Percentiles rank a stretch among this genome's conserved stretches.
Evolutionary conservation across 805 yeast species (phyloP).

Genomic region (Kazachstania viticola): DNA sequence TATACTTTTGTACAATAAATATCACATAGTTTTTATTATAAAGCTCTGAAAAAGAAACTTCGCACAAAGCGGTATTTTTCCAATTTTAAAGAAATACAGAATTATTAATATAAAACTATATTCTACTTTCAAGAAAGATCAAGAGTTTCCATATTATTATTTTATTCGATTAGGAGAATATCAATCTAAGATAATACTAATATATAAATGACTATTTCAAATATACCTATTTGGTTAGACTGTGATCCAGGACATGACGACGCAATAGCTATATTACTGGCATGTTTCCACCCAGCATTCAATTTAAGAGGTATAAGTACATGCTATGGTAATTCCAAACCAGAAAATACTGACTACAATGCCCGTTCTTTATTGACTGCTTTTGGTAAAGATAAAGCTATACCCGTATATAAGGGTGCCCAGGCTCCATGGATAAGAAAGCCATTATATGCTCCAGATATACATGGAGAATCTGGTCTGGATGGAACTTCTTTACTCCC

Average conservation of each 20-base stretch:
- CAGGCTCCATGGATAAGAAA: slow-evolving; percentile 41
- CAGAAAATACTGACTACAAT: slow-evolving; percentile 55
- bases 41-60: too few species aligned
- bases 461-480: slow-evolving; percentile 67
- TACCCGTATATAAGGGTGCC: slow-evolving; percentile 62
- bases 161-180: too few species aligned
- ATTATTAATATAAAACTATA: too few species aligned
- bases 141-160: too few species aligned
- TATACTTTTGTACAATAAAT: too few species aligned
- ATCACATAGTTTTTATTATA: too few species aligned
- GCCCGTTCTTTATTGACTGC: slow-evolving; percentile 58
- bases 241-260: slow-evolving; percentile 94
- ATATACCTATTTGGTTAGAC: slow-evolving; percentile 73
- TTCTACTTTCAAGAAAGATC: too few species aligned
- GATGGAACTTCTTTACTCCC: slow-evolving; percentile 64
- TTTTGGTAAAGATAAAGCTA: slow-evolving; percentile 31
- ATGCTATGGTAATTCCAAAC: slow-evolving; percentile 60
- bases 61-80: too few species aligned
- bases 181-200: too few species aligned
- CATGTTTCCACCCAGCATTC: slow-evolving; percentile 48
- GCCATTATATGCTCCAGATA: slow-evolving; percentile 42
- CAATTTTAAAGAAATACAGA: too few species aligned
- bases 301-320: slow-evolving; percentile 60
- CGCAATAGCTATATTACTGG: slow-evolving; percentile 59
- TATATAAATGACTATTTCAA: slow-evolving; percentile 12